Base-by-base conservation (phyloP, 1,139 yeast genomes). In the Candida sp. region DNA sequence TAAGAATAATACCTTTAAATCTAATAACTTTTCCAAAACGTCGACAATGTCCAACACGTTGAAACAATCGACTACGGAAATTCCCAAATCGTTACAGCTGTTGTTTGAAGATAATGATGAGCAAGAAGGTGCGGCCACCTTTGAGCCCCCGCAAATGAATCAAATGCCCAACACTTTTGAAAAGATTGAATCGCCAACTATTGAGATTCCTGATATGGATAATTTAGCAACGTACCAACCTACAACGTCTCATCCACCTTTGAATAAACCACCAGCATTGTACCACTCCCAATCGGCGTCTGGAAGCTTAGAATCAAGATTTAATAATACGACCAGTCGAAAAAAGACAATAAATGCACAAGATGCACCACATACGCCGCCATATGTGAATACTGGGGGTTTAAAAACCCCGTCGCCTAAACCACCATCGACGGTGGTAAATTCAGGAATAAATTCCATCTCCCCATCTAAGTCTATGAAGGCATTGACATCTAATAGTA, bases 1-100 rank as follows among this genome's bases (percentile, higher is more conserved):
- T 21, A 46, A 44, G 29, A 49, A 50, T 8, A 32, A 33, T n/a
- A 48, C 27, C 12, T 30, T 32, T 66, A 70, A 69, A 68, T 67
- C 49, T 61, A 61, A 22, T 12, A 37, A 29, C 12, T 15, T 25
- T 9, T 5, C 42, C 47, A 51, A 3, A 35, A 48, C 35, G 56
- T 55, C 33, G 3, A 48, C 32, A 27, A 36, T 23, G 36, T 19
- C 21, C 41, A 46, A 51, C 35, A 53, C 61, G 0, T 55, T 52
- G 45, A 50, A 39, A 23, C 33, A 50, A 49, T 21, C 48, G 3
- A 40, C 23, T 15, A 64, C 69, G 41, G 83, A 74, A 42, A 84
- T 87, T 0, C 96, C 96, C 0, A 82, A 80, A 56, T 85, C 95
- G 3, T 66, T 89, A 36, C 68, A 84, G 45, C 82, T 83, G 60